Percentiles rank a stretch among this genome's conserved stretches.
These are phyloP conservation scores for Claviceps sp. DNA, from an alignment of 2,329 filamentous ascomycete species.

Conservation along the genomic window DNA sequence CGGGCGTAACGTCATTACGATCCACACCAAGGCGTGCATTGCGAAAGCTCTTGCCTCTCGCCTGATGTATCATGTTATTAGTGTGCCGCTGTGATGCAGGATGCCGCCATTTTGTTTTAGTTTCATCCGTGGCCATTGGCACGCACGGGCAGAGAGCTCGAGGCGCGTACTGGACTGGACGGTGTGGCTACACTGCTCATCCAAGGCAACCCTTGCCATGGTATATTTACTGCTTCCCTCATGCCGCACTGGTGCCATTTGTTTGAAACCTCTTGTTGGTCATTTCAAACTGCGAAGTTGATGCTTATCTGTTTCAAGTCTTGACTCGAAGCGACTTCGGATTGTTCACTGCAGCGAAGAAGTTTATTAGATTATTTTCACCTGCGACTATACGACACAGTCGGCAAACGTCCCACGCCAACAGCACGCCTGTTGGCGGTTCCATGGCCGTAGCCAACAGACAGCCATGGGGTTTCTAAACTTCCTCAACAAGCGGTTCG, in stretches of 20 bases:
- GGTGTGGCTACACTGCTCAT: background rate
- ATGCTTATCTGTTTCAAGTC: background rate
- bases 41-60: background rate
- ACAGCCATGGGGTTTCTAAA: slow-evolving; percentile 4
- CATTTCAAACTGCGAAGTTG: background rate
- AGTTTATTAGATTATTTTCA: background rate
- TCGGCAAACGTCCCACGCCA: background rate
- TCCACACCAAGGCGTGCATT: background rate
- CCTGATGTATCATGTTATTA: background rate
- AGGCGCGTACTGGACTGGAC: background rate
- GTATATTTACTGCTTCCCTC: slow-evolving; percentile 1
- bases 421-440: background rate
- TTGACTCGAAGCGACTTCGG: background rate
- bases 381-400: too few species aligned
- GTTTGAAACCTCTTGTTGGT: too few species aligned
- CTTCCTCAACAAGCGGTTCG: slow-evolving; percentile 3
- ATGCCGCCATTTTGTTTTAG: slow-evolving; percentile 4
- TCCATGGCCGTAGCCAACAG: background rate
- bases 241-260: background rate
- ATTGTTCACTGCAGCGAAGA: background rate
- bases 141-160: background rate
- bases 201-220: background rate
- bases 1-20: slow-evolving; percentile 2
- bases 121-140: background rate
- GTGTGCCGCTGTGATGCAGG: slow-evolving; percentile 4